Evolutionary conservation across 139 green algal genomes (phyloP), one percentile per base, ranked within the genome.

Genomic region (Eudorina sp.): DNA sequence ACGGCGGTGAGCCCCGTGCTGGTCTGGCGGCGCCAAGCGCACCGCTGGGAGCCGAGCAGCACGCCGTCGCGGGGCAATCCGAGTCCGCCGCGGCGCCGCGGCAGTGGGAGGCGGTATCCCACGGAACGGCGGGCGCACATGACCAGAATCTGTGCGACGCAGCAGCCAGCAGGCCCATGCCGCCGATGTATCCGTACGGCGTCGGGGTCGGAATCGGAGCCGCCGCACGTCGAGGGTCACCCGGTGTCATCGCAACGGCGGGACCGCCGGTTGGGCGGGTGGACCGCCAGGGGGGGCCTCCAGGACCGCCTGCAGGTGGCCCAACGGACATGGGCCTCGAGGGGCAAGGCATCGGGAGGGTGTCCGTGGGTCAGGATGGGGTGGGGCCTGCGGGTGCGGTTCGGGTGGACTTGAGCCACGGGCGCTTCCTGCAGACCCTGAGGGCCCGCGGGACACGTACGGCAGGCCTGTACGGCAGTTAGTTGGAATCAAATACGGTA

Each of bases 391-490:
- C 23, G 21, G 27, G 73, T 16, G 73, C 25, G 6, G 45, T 81
- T 0, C 45, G 73, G 27, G 73, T 81, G 27, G 41, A 81, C n/a
- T 62, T 81, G 73, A 81, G 73, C 45, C 27, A 81, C 43, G 73
- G 73, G 25, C 73, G 73, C 4, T 62, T 81, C 25, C 73, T 81
- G 4, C 45, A 81, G 73, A 43, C 73, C 25, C 11, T 81, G 45
- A 40, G 70, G 1, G 36, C 66, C 66, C 25, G 66, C 11, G 66
- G 66, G 25, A 34, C 25, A 2, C 31, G 16, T 31, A 18, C 36
- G 19, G 19, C 25, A 75, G 2, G 36, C 18, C n/a, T 25, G 31
- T 58, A 16, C 51, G 51, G 13, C 51, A 58, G 16, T 16, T 16
- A 13, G 51, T 58, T 58, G 13, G 13, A 16, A 58, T 13, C 13